Base-by-base conservation (phyloP, 2,329 filamentous ascomycete species). In the Exutisphaerella laricina region DNA sequence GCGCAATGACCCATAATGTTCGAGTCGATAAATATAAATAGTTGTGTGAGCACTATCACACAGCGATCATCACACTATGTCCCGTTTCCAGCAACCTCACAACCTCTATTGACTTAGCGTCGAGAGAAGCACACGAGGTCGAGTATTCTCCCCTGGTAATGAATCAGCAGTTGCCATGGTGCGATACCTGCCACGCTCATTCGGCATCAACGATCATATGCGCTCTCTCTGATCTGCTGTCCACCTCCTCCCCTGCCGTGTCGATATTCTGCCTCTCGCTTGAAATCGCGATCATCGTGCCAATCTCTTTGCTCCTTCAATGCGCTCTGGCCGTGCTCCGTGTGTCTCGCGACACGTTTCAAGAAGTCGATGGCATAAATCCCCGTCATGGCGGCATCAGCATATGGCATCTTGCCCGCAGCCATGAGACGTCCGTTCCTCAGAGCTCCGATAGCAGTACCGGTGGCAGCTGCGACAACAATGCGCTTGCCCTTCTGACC, bases 401-500 rank as follows among this genome's bases (percentile, higher is more conserved):
- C 45, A 38, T 43, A 47, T 12, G 45, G 45, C 40, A 39, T 47
- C 40, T 47, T 47, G 4, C 45, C 45, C 6, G 22, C 9, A 17
- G 30, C 35, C 30, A 35, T 13, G 3, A 40, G 17, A 9, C 40
- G 22, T 8, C 45, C 45, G 31, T 47, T 47, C 13, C 45, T n/a
- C 16, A 47, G 26, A 17, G 40, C 28, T 2, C 45, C 45, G 14
- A 47, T 40, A 2, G 29, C 35, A 4, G 39, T 37, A 16, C 45
- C 45, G 2, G 36, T 36, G 9, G 30, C 23, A 10, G 90, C 90
- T 31, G 88, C 88, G 10, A 89, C 94, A 36, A 94, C 76, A 46
- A 96, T 79, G 37, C 89, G 86, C 70, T 88, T 90, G 51, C 88
- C 87, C 69, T 95, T 96, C 50, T 85, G 84, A 25, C 89, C 89